Base-by-base conservation (phyloP, 148 eudicot genomes). In the Rheum nobile region DNA sequence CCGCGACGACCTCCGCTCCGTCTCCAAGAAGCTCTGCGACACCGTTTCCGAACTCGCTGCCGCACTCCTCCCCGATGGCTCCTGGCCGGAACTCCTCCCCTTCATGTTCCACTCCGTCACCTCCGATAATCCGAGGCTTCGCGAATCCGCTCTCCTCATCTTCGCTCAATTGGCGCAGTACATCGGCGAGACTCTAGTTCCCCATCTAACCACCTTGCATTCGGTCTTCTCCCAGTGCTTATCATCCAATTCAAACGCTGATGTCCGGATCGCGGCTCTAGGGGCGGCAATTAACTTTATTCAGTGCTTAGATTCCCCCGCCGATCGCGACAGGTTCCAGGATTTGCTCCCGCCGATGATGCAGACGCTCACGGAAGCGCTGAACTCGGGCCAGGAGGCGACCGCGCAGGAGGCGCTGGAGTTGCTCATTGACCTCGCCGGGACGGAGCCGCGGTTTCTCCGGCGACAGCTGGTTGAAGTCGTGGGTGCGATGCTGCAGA, bases 351-450 rank as follows among this genome's bases (percentile, higher is more conserved):
- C 97, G 0, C 80, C 88, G 31, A 92, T 92, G 97, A 88, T 92
- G 88, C 88, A 81, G 80, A 92, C 97, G n/a, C 79, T 92, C 79
- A 92, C 90, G 0, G 96, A 90, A 78, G 89, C 97, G 6, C 74
- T 92, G 81, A 90, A 92, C 42, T 73, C 80, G 0, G 87, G 88
- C 3, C 85, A 86, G 74, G 97, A 92, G 78, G 93, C 96, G 1
- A 92, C 96, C 0, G 97, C 97, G 0, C 97, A 91, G 72, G 94
- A 91, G 79, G 93, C 97, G 10, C 78, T 91, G 69, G 97, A 91
- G 72, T 61, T 91, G 80, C 70, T 91, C 80, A 91, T 89, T 35
- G 94, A 91, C 73, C 88, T 89, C 76, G 97, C 97, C 0, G 94
- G 91, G 76, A 87, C 97, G 0, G 97, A 91, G 76, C 97, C 97